Conservation (phyloP, 345 rosid species). For the Linum trigynum region DNA sequence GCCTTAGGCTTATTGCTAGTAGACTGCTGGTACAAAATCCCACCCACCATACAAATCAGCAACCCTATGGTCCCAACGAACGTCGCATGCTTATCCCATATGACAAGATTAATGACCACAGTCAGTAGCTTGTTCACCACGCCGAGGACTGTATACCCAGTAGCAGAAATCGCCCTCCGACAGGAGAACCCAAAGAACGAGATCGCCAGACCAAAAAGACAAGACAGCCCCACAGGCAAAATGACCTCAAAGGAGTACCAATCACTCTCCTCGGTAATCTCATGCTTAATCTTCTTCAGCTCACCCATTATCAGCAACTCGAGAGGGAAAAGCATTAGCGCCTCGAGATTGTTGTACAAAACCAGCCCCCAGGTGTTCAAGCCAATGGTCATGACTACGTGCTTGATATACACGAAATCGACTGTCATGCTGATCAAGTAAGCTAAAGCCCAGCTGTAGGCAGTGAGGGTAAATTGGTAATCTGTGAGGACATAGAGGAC, state of each 20-base stretch:
- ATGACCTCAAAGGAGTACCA: conserved; percentile 68
- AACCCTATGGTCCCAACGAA: conserved; percentile 73
- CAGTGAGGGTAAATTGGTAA: conserved; percentile 75
- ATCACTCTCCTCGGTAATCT: conserved; percentile 52
- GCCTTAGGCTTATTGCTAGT: conserved; percentile 57
- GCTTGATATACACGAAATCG: conserved; percentile 95
- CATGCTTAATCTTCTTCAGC: conserved; percentile 71
- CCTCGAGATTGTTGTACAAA: conserved; percentile 89
- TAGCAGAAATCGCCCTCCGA: conserved; percentile 85
- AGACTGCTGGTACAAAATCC: conserved; percentile 84
- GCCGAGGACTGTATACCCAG: conserved; percentile 99
- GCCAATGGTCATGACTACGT: conserved; percentile 94
- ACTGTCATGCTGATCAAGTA: conserved; percentile 84
- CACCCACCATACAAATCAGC: conserved; percentile 84
- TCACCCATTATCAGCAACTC: conserved; percentile 95
- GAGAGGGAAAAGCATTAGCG: conserved; percentile 74
- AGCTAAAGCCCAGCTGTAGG: conserved; percentile 86
- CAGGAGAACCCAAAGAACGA: conserved; percentile 98
- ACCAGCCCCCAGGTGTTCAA: conserved; percentile 96
- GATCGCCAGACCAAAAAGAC: conserved; percentile 78
- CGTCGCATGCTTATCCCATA: conserved; percentile 95
- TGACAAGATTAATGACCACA: conserved; percentile 64
- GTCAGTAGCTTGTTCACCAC: conserved; percentile 90
- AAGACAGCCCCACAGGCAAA: conserved; percentile 84
- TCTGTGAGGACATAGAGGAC: conserved; percentile 78